These are phyloP conservation scores for Colletotrichum sp. DNA, from an alignment of 2,329 filamentous ascomycete species.

Conservation along the genomic window DNA sequence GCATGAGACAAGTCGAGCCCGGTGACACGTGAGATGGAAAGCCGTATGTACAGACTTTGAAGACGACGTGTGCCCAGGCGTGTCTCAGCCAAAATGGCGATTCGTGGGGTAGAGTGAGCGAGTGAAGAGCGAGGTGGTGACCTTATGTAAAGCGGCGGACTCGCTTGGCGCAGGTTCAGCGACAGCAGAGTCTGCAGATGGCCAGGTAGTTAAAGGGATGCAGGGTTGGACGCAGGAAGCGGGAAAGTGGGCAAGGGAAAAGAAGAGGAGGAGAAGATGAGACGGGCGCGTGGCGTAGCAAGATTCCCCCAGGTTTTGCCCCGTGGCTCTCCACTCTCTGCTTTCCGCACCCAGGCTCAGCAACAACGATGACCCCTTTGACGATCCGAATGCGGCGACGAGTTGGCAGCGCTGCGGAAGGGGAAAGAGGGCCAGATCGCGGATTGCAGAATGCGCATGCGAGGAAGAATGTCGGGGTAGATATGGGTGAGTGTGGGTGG, in stretches of 20 bases:
- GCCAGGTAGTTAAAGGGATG: neutral
- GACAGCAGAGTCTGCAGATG: neutral
- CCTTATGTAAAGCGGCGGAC: neutral
- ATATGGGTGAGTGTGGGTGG: neutral
- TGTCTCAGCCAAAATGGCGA: neutral
- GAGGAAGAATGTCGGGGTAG: neutral
- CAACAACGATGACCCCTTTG: neutral
- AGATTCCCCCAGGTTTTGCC: constrained; percentile 15
- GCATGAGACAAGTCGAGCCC: neutral
- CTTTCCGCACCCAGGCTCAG: neutral
- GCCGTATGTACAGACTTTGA: neutral
- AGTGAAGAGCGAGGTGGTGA: neutral
- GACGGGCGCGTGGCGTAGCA: constrained; percentile 8
- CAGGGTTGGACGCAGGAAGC: constrained; percentile 8
- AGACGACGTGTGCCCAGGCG: neutral
- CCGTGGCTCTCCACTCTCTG: neutral
- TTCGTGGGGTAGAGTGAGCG: neutral
- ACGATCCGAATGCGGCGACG: neutral
- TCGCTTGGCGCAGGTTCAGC: neutral
- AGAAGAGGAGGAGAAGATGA: neutral
- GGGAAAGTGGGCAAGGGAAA: neutral
- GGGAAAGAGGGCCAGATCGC: neutral
- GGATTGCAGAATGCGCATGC: neutral
- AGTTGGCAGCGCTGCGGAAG: neutral
- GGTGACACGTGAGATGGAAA: neutral